Percentiles rank a stretch among this genome's conserved stretches.
Evolutionary conservation across 805 yeast genomes (phyloP).

Genomic region (Candida michaelii): DNA sequence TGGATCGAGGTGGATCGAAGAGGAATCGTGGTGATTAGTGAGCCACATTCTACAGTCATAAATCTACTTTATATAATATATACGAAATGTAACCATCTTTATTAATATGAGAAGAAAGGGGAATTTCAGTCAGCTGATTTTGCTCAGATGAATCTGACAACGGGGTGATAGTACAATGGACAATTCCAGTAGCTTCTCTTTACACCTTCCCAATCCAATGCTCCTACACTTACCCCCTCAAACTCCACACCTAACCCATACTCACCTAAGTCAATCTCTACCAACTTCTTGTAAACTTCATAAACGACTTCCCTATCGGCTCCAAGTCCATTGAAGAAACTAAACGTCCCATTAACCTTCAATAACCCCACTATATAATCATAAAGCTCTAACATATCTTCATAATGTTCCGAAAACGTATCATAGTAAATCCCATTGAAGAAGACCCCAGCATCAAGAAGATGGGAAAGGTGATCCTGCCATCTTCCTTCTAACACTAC

Average conservation of each 20-base stretch:
- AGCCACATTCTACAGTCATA: too few species aligned
- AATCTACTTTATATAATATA: too few species aligned
- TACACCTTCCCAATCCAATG: conserved; percentile 57
- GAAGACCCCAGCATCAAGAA: conserved; percentile 60
- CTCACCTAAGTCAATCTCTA: conserved; percentile 72
- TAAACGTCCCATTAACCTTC: conserved; percentile 79
- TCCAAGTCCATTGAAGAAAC: conserved; percentile 82
- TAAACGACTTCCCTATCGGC: conserved; percentile 45
- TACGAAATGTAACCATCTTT: too few species aligned
- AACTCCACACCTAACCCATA: conserved; percentile 74
- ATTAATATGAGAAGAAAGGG: too few species aligned
- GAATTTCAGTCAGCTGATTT: too few species aligned
- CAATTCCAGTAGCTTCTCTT: conserved; percentile 68
- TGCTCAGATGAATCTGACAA: too few species aligned
- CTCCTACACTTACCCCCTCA: conserved; percentile 48
- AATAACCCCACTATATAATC: conserved; percentile 80
- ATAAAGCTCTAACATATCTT: conserved; percentile 82
- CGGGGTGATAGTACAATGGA: conserved; percentile 69
- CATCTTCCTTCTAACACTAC: conserved; percentile 83
- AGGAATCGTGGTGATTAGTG: too few species aligned
- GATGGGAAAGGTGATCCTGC: conserved; percentile 75
- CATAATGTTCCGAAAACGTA: conserved; percentile 89
- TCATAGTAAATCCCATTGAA: conserved; percentile 93
- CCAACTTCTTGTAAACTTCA: conserved; percentile 80
- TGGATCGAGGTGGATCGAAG: too few species aligned